Conservation (phyloP, 805 yeast species). For the Barnettozyma sucrosica region DNA sequence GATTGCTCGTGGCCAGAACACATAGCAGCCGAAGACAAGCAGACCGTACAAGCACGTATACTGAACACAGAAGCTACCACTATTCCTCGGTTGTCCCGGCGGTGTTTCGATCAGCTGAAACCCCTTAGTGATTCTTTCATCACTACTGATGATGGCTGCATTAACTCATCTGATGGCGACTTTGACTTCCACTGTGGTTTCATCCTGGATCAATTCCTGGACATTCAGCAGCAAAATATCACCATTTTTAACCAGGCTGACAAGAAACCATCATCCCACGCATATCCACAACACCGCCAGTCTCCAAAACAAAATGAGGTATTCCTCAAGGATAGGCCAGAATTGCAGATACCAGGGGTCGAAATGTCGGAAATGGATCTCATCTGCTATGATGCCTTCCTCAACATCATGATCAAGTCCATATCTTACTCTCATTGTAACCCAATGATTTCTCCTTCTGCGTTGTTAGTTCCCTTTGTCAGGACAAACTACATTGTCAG, state of each 20-base stretch:
- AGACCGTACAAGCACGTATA: not conserved
- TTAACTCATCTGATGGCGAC: not conserved
- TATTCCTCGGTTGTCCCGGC: not conserved
- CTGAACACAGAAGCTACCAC: not conserved
- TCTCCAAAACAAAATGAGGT: not conserved
- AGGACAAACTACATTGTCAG: conserved; percentile 15
- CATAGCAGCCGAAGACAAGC: conserved; percentile 5
- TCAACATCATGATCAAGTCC: conserved; percentile 18
- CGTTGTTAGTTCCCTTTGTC: conserved; percentile 18
- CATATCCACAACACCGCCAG: not conserved
- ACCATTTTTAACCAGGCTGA: not conserved
- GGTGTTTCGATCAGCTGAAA: not conserved
- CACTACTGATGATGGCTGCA: not conserved
- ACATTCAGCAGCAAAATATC: conserved; percentile 15
- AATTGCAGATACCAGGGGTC: conserved; percentile 12
- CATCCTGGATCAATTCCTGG: conserved; percentile 19
- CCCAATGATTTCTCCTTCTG: conserved; percentile 17
- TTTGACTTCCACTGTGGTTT: conserved; percentile 6
- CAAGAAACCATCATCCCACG: not conserved
- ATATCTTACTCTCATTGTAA: conserved; percentile 22
- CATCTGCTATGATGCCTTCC: conserved; percentile 19
- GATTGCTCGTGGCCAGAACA: conserved; percentile 22
- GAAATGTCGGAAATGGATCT: conserved; percentile 15
- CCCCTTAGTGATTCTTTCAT: not conserved
- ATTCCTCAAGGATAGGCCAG: not conserved